Percentiles rank a stretch among this genome's conserved stretches.
Evolutionary conservation across 1,284 basidiomycete species (phyloP).

Genomic region (Leucoagaricus sp.): DNA sequence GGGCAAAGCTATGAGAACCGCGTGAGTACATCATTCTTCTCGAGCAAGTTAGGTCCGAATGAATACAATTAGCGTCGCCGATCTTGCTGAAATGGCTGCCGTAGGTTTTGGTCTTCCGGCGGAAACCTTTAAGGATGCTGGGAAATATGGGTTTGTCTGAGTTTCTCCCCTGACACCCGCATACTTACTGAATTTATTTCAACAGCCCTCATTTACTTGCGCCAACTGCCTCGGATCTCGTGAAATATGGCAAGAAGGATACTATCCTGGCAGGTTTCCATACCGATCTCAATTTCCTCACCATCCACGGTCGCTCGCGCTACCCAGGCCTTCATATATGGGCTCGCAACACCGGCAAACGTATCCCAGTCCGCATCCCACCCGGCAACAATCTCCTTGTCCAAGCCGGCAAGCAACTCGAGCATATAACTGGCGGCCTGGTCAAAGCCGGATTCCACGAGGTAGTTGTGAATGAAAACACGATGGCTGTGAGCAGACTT

Average conservation of each 20-base stretch:
- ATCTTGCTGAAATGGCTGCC: constrained; percentile 81
- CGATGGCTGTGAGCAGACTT: constrained; percentile 58
- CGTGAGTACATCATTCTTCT: constrained; percentile 49
- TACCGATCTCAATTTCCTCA: constrained; percentile 81
- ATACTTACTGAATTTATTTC: constrained; percentile 1
- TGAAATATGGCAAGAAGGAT: constrained; percentile 73
- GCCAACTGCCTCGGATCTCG: constrained; percentile 87
- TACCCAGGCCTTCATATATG: constrained; percentile 87
- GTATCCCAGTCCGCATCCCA: constrained; percentile 82
- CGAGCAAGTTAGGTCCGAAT: background rate
- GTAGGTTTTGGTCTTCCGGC: constrained; percentile 75
- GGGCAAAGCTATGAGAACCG: constrained; percentile 83
- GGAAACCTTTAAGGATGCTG: constrained; percentile 73
- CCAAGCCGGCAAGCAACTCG: constrained; percentile 91
- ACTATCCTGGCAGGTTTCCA: constrained; percentile 92
- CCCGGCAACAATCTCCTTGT: constrained; percentile 74
- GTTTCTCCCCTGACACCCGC: background rate
- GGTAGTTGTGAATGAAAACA: constrained; percentile 84
- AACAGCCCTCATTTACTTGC: constrained; percentile 85
- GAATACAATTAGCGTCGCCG: constrained; percentile 61
- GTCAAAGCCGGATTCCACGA: constrained; percentile 93
- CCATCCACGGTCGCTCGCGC: constrained; percentile 88
- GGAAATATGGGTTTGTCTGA: constrained; percentile 70
- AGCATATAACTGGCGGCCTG: constrained; percentile 84
- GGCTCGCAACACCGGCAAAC: constrained; percentile 89